Evolutionary conservation across 768 basidiomycete genomes (phyloP).

Genomic region (Collybia sp.): DNA sequence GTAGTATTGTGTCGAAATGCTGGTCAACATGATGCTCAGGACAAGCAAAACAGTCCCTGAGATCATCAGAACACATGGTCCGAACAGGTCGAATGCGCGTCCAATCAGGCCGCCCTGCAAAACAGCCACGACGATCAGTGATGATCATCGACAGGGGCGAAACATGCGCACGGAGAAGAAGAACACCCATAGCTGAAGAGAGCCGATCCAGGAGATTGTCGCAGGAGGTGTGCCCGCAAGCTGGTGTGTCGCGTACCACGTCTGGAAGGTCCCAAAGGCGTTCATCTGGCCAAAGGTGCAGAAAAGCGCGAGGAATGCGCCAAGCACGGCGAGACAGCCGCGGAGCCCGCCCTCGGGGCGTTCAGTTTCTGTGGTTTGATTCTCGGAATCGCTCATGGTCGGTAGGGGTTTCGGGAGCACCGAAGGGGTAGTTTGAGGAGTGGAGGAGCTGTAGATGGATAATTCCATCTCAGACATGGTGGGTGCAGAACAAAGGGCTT

Average conservation of each 20-base stretch:
- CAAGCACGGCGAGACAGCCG: conserved; percentile 49
- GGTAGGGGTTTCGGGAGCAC: neutral
- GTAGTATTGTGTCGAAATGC: conserved; percentile 51
- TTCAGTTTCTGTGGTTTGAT: neutral
- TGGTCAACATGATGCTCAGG: conserved; percentile 55
- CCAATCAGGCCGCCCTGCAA: conserved; percentile 59
- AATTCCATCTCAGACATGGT: too few species aligned
- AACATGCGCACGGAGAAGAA: conserved; percentile 55
- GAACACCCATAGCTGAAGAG: conserved; percentile 63
- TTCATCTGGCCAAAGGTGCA: conserved; percentile 71
- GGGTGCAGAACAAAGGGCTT: too few species aligned
- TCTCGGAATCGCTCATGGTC: neutral
- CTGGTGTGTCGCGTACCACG: conserved; percentile 63
- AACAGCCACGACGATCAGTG: neutral
- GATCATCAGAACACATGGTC: conserved; percentile 49
- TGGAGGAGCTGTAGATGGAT: neutral
- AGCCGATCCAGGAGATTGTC: conserved; percentile 69
- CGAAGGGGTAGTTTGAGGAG: neutral
- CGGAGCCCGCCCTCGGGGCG: conserved; percentile 25
- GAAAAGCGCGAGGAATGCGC: conserved; percentile 63
- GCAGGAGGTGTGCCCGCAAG: conserved; percentile 44
- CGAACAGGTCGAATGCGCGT: conserved; percentile 53
- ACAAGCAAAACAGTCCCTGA: conserved; percentile 45
- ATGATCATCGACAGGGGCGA: neutral
- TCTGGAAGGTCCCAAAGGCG: conserved; percentile 69